Conservation (phyloP, 139 green algal species). For the Trebouxia sp. region DNA sequence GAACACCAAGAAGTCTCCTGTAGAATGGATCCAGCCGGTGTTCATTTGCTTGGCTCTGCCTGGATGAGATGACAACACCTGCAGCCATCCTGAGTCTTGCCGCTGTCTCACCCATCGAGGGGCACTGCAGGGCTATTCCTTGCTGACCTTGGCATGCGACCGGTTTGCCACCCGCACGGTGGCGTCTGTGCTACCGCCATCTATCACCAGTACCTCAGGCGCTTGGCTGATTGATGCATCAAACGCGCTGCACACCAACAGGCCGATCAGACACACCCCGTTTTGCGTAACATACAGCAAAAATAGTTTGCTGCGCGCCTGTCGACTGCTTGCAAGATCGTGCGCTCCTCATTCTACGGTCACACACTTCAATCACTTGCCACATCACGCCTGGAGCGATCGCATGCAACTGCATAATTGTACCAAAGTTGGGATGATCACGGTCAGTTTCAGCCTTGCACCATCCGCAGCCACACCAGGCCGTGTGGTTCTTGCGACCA, state of each 20-base stretch:
- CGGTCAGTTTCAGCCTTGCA: too few species aligned
- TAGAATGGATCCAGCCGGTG: constrained; percentile 42
- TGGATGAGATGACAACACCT: constrained; percentile 12
- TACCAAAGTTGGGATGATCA: not conserved
- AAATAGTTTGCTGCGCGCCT: constrained; percentile 14
- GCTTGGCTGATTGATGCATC: not conserved
- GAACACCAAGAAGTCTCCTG: constrained; percentile 63
- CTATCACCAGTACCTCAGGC: constrained; percentile 64
- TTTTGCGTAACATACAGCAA: too few species aligned
- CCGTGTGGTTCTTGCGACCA: too few species aligned
- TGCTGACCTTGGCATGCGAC: constrained; percentile 43
- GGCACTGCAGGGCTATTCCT: not conserved
- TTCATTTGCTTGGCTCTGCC: constrained; percentile 56
- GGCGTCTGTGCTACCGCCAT: constrained; percentile 64
- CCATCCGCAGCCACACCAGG: too few species aligned
- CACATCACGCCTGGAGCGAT: too few species aligned
- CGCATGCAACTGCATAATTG: not conserved
- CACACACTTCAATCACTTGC: not conserved
- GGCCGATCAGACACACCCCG: too few species aligned
- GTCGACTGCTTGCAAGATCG: constrained; percentile 24
- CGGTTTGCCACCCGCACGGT: constrained; percentile 42
- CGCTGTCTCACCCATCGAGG: too few species aligned
- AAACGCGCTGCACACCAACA: not conserved
- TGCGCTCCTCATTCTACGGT: constrained; percentile 42
- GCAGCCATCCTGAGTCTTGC: not conserved